Evolutionary conservation across 176 grass and related monocot species (phyloP), one percentile per base, ranked within the genome.

Genomic region (Chloris gayana): DNA sequence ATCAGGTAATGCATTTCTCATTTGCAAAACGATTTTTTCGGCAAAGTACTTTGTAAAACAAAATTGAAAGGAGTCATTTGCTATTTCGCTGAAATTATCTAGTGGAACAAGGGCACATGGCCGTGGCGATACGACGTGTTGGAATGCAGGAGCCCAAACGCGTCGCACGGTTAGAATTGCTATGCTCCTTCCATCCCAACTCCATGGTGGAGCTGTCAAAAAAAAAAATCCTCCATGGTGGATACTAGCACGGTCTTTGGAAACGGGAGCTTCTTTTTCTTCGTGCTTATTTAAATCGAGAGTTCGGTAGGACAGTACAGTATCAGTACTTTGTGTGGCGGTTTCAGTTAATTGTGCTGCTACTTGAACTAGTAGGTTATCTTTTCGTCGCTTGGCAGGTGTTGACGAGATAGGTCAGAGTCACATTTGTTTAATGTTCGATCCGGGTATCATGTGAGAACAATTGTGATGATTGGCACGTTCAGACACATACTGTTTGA

Each of bases 51-150:
- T 35, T 37, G 27, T 22, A 2, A 37, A 35, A 37, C 32, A 34
- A 58, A 58, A 58, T 38, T 15, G 12, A n/a, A 42, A 45, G 0
- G 3, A 25, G n/a, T 21, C 15, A n/a, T 35, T 7, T 35, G 51
- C 35, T 75, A 4, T 59, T 75, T 75, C 73, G 50, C 33, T 59
- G 51, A 75, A 75, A 75, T 18, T 54, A 18, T 54, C 13, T 19
- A 14, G 1, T 24, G 7, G 54, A 58, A 25, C 54, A 54, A 35
- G 50, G 72, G 26, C 0, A 49, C 70, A 32, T 56, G 50, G 50
- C 50, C 50, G 18, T 57, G 29, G 47, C 51, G 71, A 73, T 35
- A 2, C 7, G 46, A 54, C 47, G 19, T 21, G 18, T 0, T 54
- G 18, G 19, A n/a, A 73, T 25, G 11, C 32, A 26, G 4, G 32